phyloP scores from a whole-genome alignment of 108 stramenopile genomes.

The Mediolabrus comicus region DNA sequence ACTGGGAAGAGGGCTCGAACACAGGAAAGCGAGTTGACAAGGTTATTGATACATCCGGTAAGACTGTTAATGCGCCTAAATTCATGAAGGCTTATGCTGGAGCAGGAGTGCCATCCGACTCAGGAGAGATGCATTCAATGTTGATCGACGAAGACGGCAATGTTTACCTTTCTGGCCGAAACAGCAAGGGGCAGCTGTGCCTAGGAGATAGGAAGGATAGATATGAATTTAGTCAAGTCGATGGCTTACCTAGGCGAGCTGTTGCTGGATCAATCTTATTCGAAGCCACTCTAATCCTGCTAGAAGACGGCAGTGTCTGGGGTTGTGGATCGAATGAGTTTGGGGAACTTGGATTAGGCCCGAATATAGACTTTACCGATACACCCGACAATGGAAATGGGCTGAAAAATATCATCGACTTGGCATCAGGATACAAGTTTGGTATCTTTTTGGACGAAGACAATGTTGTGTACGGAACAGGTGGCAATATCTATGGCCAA shows the following conservation, averaged over 20 bases:
- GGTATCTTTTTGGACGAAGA: constrained; percentile 11
- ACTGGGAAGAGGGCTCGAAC: neutral
- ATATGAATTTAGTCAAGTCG: constrained; percentile 9
- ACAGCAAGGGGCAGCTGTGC: constrained; percentile 21
- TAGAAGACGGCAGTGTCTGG: constrained; percentile 27
- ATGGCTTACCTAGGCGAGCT: neutral
- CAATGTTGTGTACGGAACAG: constrained; percentile 30
- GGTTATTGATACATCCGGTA: neutral
- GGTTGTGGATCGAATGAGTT: constrained; percentile 44
- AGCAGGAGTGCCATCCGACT: constrained; percentile 10
- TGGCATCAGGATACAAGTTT: constrained; percentile 44
- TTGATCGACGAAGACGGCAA: constrained; percentile 16
- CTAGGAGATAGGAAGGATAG: constrained; percentile 11
- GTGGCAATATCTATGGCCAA: constrained; percentile 44
- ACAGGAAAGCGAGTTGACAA: neutral
- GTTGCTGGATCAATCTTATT: constrained; percentile 31
- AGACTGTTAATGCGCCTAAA: neutral
- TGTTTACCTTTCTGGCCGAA: constrained; percentile 19
- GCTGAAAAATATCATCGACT: constrained; percentile 8
- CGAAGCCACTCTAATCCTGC: constrained; percentile 31
- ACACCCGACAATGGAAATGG: constrained; percentile 15
- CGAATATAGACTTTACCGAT: constrained; percentile 3
- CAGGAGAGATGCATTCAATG: constrained; percentile 29
- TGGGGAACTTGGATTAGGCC: constrained; percentile 45
- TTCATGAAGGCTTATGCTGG: constrained; percentile 17